Percentiles rank a stretch among this genome's conserved stretches.
Conservation (phyloP, 2,329 filamentous ascomycete species). For the Apiospora hydei region DNA sequence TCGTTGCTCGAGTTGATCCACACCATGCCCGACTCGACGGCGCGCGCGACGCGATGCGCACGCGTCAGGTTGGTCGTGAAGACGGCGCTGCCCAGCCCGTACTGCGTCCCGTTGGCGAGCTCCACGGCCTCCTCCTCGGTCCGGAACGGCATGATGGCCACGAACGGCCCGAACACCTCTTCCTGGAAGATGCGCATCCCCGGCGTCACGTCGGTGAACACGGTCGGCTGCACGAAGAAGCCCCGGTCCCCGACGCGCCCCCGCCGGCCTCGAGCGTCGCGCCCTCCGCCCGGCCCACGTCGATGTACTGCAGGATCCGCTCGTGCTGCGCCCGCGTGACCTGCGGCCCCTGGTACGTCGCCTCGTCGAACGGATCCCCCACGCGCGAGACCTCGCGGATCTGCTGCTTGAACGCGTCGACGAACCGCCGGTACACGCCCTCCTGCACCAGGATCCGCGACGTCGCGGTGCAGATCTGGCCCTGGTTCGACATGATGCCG, state of each 20-base stretch:
- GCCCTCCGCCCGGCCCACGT: constrained; percentile 66
- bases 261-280: constrained; percentile 66
- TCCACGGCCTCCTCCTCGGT: constrained; percentile 79
- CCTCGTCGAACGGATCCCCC: constrained; percentile 79
- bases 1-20: constrained; percentile 70
- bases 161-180: constrained; percentile 92
- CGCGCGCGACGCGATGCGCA: constrained; percentile 79
- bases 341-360: constrained; percentile 89
- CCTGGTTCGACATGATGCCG: constrained; percentile 71
- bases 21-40: constrained; percentile 72
- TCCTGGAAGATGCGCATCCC: constrained; percentile 93
- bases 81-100: constrained; percentile 83
- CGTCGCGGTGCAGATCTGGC: constrained; percentile 75
- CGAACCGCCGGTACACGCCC: constrained; percentile 85
- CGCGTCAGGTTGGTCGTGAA: constrained; percentile 86
- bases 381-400: constrained; percentile 70
- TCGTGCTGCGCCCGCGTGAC: constrained; percentile 86
- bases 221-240: constrained; percentile 82
- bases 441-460: constrained; percentile 89
- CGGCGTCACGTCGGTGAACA: constrained; percentile 81
- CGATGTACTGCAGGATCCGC: constrained; percentile 84
- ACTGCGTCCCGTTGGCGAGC: constrained; percentile 77
- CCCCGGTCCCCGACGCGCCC: constrained; percentile 76
- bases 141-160: constrained; percentile 85
- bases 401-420: constrained; percentile 80